Base-by-base conservation (phyloP, 352 stramenopile species). In the Globisporangium middletonii region DNA sequence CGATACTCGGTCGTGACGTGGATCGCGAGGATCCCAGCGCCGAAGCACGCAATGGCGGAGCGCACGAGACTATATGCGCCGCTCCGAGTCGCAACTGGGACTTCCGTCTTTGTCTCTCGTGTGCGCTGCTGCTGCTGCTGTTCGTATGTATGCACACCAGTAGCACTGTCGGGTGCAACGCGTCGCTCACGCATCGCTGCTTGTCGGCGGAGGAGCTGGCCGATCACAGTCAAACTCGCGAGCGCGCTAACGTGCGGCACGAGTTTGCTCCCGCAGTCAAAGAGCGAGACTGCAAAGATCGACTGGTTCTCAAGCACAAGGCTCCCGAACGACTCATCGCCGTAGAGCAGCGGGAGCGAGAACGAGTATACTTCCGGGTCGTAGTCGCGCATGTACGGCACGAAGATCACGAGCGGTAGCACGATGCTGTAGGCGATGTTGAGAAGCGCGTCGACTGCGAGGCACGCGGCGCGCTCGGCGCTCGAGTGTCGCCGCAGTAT, bases 291-390 rank as follows among this genome's bases (percentile, higher is more conserved):
- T 37, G 55, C 55, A 13, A 61, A 61, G 35, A 61, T 61, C 13
- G 45, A 55, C 16, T 61, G 55, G 19, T 61, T 61, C 48, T 86
- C 73, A 15, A 73, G 63, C 5, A 86, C 67, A 27, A 83, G 55
- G 41, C 73, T 79, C 6, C 57, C 57, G 30, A 80, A 83, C 30
- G 28, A 62, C 50, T 67, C 60, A 35, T 86, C 76, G 7, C 65
- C 67, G 41, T 83, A 86, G 9, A 80, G 55, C 13, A 74, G 23
- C 12, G 33, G 6, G 26, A 69, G 50, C 5, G 70, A 56, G 45
- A 83, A 82, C 28, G 64, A 63, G 49, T 66, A 72, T n/a, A 13
- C 43, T 4, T 69, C 38, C 11, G 67, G 45, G 37, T 82, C 62
- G 41, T 72, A 82, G 11, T 60, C 45, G 35, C 62, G 37, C 4